phyloP scores from a whole-genome alignment of 164 flowering plant species.

The Nymphaea thermarum region DNA sequence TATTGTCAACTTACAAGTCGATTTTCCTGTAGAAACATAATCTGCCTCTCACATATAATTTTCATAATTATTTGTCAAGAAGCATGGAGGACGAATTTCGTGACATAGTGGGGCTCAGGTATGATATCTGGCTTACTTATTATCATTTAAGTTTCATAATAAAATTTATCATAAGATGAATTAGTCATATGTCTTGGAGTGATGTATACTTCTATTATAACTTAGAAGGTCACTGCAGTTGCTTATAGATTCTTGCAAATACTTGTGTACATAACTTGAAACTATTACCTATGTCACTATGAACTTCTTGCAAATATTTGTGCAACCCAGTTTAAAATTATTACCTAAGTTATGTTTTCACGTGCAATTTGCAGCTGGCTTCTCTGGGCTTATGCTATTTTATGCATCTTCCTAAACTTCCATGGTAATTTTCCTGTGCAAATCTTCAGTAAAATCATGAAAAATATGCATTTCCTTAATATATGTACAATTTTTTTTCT shows the following conservation, averaged over 20 bases:
- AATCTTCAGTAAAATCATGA: background rate
- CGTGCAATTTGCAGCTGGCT: slow-evolving; percentile 47
- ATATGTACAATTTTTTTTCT: no score
- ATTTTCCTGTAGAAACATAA: slow-evolving; percentile 53
- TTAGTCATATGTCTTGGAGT: no score
- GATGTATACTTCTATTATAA: background rate
- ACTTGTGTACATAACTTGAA: background rate
- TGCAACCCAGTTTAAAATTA: background rate
- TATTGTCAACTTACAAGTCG: background rate
- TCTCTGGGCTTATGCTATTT: slow-evolving; percentile 72
- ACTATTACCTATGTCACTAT: no score
- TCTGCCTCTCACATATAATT: slow-evolving; percentile 73
- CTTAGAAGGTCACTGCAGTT: background rate
- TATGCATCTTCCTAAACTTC: slow-evolving; percentile 52
- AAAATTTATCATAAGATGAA: no score
- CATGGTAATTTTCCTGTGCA: slow-evolving; percentile 43
- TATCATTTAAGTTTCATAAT: no score
- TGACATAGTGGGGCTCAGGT: slow-evolving; percentile 88
- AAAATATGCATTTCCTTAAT: background rate
- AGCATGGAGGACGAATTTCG: slow-evolving; percentile 97
- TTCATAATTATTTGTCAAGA: slow-evolving; percentile 79
- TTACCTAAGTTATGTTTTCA: slow-evolving; percentile 4
- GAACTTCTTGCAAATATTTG: background rate
- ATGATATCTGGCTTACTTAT: slow-evolving; percentile 1
- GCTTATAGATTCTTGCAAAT: background rate